Evolutionary conservation across 257 asterid species (phyloP), one percentile per base, ranked within the genome.

Genomic region (Cinchona pubescens): DNA sequence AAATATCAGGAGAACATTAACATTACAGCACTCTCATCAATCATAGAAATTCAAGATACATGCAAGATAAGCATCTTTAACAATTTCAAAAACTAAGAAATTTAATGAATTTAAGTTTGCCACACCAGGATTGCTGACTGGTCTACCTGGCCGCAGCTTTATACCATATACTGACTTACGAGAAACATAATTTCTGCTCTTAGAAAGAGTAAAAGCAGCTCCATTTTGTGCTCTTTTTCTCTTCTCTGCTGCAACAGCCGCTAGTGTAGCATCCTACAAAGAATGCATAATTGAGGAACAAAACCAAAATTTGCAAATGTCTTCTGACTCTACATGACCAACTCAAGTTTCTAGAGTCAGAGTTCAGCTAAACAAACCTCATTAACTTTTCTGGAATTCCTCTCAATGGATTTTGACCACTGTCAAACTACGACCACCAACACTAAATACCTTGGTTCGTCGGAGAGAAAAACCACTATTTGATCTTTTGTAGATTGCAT

Each of bases 351-450:
- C 71, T 53, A 67, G 46, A 53, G 25, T 55, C 12, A 35, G 72
- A 82, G 82, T 69, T 61, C 59, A 72, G 76, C 75, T 78, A 68
- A 71, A 80, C 90, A 81, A 85, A 94, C 99, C 99, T 88, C 89
- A 72, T 84, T 82, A 67, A 86, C 91, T 82, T 88, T 91, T 88
- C 82, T 91, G 43, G 97, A 87, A 75, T 84, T 83, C 84, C 76
- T 90, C 82, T 92, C 99, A 72, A 91, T 87, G 74, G 99, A 90
- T 86, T 95, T 95, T 78, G 98, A 92, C 99, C 99, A 94, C 92
- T 92, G n/a, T 95, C 80, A 92, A 86, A 82, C 91, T 91, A 75
- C 89, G 76, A 38, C 97, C 93, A 76, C 91, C 85, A 83, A 88
- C 92, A 84, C 96, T 83, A 70, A 88, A 75, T 58, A 91, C 92